phyloP scores from a whole-genome alignment of 108 stramenopile species.

The Pseudonitzschia multiseries region DNA sequence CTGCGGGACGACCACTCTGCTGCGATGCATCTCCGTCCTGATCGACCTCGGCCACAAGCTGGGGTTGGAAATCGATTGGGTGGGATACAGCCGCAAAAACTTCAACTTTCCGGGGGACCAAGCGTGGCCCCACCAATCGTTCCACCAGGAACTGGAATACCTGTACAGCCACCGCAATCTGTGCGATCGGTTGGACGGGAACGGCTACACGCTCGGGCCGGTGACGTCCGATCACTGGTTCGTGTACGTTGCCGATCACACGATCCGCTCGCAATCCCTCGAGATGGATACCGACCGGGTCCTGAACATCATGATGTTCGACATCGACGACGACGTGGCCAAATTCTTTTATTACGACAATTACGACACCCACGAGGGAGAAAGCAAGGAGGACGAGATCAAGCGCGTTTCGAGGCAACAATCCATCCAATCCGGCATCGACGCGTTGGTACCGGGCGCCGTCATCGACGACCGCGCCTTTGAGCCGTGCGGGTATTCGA shows the following conservation, averaged over 20 bases:
- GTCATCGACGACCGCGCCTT: constrained; percentile 91
- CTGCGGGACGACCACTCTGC: constrained; percentile 99
- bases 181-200: constrained; percentile 89
- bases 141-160: constrained; percentile 92
- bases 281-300: constrained; percentile 93
- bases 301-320: constrained; percentile 99
- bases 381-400: constrained; percentile 80
- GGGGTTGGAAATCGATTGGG: constrained; percentile 97
- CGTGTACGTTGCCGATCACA: constrained; percentile 98
- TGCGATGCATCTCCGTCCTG: constrained; percentile 92
- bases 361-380: constrained; percentile 63
- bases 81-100: constrained; percentile 99
- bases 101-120: constrained; percentile 96
- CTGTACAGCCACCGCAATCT: constrained; percentile 85
- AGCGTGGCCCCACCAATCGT: constrained; percentile 87
- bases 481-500: constrained; percentile 98
- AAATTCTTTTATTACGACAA: constrained; percentile 83
- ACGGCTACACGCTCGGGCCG: constrained; percentile 97
- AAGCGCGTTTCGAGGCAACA: constrained; percentile 76
- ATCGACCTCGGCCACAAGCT: constrained; percentile 86
- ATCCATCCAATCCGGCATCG: constrained; percentile 82
- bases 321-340: constrained; percentile 91
- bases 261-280: constrained; percentile 62
- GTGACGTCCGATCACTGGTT: constrained; percentile 99
- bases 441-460: constrained; percentile 93